These are phyloP conservation scores for Massarina eburnea DNA, from an alignment of 2,329 filamentous ascomycete species.

Conservation along the genomic window DNA sequence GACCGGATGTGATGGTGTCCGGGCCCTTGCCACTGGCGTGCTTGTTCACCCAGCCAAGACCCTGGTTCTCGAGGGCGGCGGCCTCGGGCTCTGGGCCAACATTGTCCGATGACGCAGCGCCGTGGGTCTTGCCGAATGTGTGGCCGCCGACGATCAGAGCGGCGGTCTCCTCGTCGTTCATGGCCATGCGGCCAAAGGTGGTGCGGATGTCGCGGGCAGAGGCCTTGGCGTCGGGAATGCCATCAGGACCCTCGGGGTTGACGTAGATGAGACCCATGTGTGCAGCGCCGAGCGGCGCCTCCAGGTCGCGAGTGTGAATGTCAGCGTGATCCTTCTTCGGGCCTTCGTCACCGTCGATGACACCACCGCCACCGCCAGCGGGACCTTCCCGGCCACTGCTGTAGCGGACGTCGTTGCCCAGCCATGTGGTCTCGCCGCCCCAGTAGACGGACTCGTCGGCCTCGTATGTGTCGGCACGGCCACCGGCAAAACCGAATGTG, in stretches of 20 bases:
- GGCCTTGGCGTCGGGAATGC: slow-evolving; percentile 68
- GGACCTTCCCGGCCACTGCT: slow-evolving; percentile 52
- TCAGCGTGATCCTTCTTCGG: slow-evolving; percentile 31
- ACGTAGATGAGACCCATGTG: slow-evolving; percentile 82
- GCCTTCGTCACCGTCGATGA: slow-evolving; percentile 33
- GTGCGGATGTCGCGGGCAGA: slow-evolving; percentile 71
- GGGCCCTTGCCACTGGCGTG: slow-evolving; percentile 67
- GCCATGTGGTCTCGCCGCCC: slow-evolving; percentile 73
- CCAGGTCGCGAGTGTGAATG: slow-evolving; percentile 63
- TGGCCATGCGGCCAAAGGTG: slow-evolving; percentile 78
- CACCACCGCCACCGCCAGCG: slow-evolving; percentile 45
- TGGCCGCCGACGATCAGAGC: slow-evolving; percentile 78
- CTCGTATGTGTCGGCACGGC: slow-evolving; percentile 72
- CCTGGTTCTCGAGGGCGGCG: slow-evolving; percentile 65
- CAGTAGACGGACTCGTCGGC: slow-evolving; percentile 76
- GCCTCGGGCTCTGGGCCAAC: slow-evolving; percentile 69
- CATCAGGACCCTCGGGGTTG: slow-evolving; percentile 75
- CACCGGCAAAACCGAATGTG: slow-evolving; percentile 73
- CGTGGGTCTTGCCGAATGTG: slow-evolving; percentile 80
- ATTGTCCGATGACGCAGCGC: slow-evolving; percentile 65
- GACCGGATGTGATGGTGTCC: slow-evolving; percentile 72
- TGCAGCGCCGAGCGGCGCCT: slow-evolving; percentile 67
- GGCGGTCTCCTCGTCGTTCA: slow-evolving; percentile 81
- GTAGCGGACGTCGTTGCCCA: slow-evolving; percentile 75
- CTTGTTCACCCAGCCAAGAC: slow-evolving; percentile 71